Percentiles rank a stretch among this genome's conserved stretches.
Conservation (phyloP, 2,329 filamentous ascomycete species). For the Ilyonectria destructans region DNA sequence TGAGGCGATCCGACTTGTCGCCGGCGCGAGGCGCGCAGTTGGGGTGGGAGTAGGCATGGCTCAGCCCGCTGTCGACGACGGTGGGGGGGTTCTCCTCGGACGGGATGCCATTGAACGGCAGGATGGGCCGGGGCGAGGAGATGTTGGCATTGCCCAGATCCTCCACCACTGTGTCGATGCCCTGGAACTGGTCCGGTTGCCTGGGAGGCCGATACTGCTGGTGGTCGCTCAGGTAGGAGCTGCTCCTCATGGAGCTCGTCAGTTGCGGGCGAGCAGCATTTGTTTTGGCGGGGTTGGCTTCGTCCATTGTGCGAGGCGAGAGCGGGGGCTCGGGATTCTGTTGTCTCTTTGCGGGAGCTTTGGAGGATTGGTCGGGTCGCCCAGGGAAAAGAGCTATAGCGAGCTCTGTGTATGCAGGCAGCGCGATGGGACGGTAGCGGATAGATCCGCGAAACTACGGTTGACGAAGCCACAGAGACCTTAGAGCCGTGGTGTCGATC, state of each 20-base stretch:
- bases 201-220: slow-evolving; percentile 75
- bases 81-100: slow-evolving; percentile 72
- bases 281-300: slow-evolving; percentile 51
- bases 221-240: slow-evolving; percentile 75
- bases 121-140: slow-evolving; percentile 59
- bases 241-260: slow-evolving; percentile 69
- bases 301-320: slow-evolving; percentile 51
- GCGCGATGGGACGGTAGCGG: background rate
- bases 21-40: slow-evolving; percentile 73
- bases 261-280: slow-evolving; percentile 64
- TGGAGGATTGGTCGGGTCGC: slow-evolving; percentile 7
- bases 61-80: slow-evolving; percentile 75
- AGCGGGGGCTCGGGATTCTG: slow-evolving; percentile 35
- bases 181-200: slow-evolving; percentile 68
- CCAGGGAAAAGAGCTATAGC: slow-evolving; percentile 12
- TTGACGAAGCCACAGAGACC: slow-evolving; percentile 33
- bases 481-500: slow-evolving; percentile 31
- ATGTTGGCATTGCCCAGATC: slow-evolving; percentile 60
- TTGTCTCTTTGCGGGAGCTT: slow-evolving; percentile 29
- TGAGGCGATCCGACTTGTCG: slow-evolving; percentile 65
- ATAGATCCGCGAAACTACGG: slow-evolving; percentile 7
- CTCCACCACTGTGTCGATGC: slow-evolving; percentile 78
- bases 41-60: slow-evolving; percentile 74
- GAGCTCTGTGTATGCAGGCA: slow-evolving; percentile 2
- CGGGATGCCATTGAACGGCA: slow-evolving; percentile 74